These are phyloP conservation scores for Prunus fruticosa DNA, from an alignment of 306 rosid genomes.

Conservation along the genomic window DNA sequence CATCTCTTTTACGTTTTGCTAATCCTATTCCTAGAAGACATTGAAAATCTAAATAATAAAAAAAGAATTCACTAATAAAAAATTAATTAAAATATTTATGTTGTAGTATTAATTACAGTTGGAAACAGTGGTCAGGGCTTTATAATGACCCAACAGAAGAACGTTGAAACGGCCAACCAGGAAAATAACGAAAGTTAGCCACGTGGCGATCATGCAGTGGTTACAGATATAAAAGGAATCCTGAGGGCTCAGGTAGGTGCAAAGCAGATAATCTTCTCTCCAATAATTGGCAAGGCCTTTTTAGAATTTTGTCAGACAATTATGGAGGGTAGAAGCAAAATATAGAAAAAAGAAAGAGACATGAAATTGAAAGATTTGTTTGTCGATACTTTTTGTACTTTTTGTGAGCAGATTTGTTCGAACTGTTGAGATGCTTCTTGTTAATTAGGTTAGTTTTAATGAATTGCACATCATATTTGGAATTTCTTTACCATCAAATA, in stretches of 20 bases:
- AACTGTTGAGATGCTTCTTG: too few species aligned
- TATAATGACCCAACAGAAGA: not conserved
- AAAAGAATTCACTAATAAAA: not conserved
- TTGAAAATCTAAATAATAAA: not conserved
- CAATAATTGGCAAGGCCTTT: not conserved
- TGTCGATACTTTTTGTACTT: not conserved
- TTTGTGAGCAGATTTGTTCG: not conserved
- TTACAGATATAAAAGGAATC: not conserved
- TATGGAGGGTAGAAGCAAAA: not conserved
- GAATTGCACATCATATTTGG: too few species aligned
- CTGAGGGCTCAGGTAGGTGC: not conserved
- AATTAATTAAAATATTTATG: not conserved
- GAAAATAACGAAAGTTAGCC: not conserved
- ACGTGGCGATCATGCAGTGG: slow-evolving; percentile 9
- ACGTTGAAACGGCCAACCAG: not conserved
- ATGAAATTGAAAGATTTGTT: not conserved
- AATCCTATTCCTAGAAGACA: not conserved
- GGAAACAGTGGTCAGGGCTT: too few species aligned
- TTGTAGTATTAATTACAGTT: not conserved
- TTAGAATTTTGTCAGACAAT: not conserved
- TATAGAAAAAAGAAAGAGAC: not conserved
- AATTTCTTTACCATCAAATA: too few species aligned
- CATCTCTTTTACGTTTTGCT: not conserved
- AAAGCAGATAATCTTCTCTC: not conserved
- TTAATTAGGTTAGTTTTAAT: too few species aligned